Evolutionary conservation across 2,329 filamentous ascomycete species (phyloP).

Genomic region (Metarhizium brunneum): DNA sequence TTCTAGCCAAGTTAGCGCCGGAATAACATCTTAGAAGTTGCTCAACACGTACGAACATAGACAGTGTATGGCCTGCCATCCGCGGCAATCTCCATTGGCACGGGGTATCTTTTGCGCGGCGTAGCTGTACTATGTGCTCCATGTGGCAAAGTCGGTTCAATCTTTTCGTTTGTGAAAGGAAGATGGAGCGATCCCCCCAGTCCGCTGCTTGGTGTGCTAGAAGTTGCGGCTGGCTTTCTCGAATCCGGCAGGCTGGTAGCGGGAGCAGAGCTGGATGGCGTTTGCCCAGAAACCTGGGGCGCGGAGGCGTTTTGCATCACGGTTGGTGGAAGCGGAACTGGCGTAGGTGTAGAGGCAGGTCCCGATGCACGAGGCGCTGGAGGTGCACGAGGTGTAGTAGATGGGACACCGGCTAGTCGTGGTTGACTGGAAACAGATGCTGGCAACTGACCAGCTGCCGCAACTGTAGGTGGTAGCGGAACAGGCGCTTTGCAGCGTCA

Average conservation of each 20-base stretch:
- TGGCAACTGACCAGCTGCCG: neutral
- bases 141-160: neutral
- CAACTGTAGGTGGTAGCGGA: neutral
- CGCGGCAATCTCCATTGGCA: neutral
- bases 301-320: neutral
- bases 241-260: neutral
- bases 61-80: slow-evolving; percentile 2
- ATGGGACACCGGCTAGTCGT: neutral
- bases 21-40: neutral
- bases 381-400: neutral
- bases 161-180: neutral
- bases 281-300: neutral
- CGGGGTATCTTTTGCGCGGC: neutral
- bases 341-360: neutral
- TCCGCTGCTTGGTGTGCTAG: neutral
- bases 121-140: neutral
- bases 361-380: neutral
- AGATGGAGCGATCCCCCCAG: neutral
- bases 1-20: slow-evolving; percentile 1
- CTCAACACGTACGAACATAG: neutral
- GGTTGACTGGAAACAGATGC: neutral
- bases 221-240: neutral
- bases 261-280: neutral
- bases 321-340: neutral
- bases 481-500: neutral